Base-by-base conservation (phyloP, 2,329 filamentous ascomycete genomes). In the Cytospora paraplurivora region DNA sequence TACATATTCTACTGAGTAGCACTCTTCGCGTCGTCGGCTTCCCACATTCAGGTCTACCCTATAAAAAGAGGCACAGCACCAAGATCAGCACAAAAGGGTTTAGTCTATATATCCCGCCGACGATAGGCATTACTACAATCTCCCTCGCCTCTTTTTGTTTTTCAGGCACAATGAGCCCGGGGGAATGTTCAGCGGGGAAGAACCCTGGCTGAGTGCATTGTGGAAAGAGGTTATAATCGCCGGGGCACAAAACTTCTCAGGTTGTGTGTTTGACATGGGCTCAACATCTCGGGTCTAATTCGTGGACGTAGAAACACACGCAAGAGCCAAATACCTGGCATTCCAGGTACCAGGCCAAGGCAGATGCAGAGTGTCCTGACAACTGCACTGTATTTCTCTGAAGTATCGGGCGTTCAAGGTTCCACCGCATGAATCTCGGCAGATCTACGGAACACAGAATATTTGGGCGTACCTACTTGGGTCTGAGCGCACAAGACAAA, bases 51-150 rank as follows among this genome's bases (percentile, higher is more conserved):
- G n/a, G n/a, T 21, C n/a, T 5, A 6, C 1, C 10, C 3, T 21
- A 47, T 21, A 47, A n/a, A 47, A 21, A 5, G 12, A 19, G n/a
- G 3, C 53, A 53, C 62, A 52, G 61, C 41, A 57, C 54, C 54
- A 61, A 66, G 56, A 19, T 12, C 7, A 47, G 44, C 19, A 47
- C 8, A 47, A 21, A 10, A 19, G 55, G 64, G n/a, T n/a, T 51
- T 59, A 66, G 65, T 55, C 55, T 59, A 64, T 65, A 66, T 66
- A 65, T 65, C 65, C 57, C 65, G 64, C 55, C 62, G 59, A 61
- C 38, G 59, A 38, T 55, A 51, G 59, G 55, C 27, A 50, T 51
- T 41, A 55, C 37, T 50, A 55, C 49, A n/a, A n/a, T 19, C 19
- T 19, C 17, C 19, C 15, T 44, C 41, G 7, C 41, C 19, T 17